Base-by-base conservation (phyloP, 2,329 filamentous ascomycete species). In the Xenoacremonium recifei region DNA sequence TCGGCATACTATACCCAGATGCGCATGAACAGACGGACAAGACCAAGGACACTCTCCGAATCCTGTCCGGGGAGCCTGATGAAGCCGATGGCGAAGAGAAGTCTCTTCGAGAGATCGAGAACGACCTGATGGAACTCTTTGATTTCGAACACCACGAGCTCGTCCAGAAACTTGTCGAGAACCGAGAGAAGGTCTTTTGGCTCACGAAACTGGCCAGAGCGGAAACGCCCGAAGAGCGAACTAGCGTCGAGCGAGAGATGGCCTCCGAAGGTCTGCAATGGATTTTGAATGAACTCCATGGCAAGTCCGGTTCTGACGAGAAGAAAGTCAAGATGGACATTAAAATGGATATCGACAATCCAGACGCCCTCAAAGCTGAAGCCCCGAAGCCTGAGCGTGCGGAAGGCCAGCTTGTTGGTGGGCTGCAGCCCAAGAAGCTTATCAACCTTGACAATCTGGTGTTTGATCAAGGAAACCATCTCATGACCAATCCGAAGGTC, bases 401-500 rank as follows among this genome's bases (percentile, higher is more conserved):
- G 17, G 86, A 89, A 36, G 84, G 83, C 38, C 79, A 80, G 39
- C 71, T 96, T 16, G 77, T 90, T 21, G 89, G 91, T 40, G 90
- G 89, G 12, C 73, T 99, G 27, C 87, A 93, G 58, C 93, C 95
- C 3, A 84, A 84, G 53, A 89, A 88, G 61, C 71, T 89, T 33
- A 89, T 99, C 63, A 97, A 97, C 62, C 75, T 99, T 38, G 92
- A 99, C 44, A 97, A 97, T 58, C 80, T 99, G 23, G 80, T 96
- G 29, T 99, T 99, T 62, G 93, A 97, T 55, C 92, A 97, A 67
- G 93, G 93, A 39, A 99, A 97, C 59, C 93, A 99, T 71, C 77
- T 99, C 32, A 99, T 97, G 92, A 97, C 93, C n/a, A 99, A 99
- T 58, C 87, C 90, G 6, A 96, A 90, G 61, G 93, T 99, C 35